Conservation (phyloP, 139 green algal species). For the Chlamydomonas incerta region DNA sequence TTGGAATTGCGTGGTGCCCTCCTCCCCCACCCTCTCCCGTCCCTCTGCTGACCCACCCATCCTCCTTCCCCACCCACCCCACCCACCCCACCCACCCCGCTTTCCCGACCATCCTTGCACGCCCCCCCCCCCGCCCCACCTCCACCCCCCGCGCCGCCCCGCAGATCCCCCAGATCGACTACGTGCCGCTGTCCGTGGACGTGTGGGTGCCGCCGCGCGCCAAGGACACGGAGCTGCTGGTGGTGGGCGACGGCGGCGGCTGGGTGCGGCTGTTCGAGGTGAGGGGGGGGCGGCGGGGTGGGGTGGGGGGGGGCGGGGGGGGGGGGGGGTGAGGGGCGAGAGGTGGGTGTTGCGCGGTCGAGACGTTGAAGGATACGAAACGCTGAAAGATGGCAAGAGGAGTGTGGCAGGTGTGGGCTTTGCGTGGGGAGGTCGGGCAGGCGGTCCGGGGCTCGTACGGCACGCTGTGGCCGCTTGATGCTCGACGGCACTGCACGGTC, state of each 20-base stretch:
- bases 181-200: conserved; percentile 67
- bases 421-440: too few relatives aligned
- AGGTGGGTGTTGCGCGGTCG: too few relatives aligned
- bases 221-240: conserved; percentile 65
- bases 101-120: neutral
- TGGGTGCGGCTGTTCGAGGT: conserved; percentile 66
- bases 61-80: neutral
- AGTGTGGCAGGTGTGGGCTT: too few relatives aligned
- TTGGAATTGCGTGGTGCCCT: too few relatives aligned
- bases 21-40: too few relatives aligned
- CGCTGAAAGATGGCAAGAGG: too few relatives aligned
- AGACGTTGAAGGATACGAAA: neutral
- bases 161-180: conserved; percentile 69
- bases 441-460: too few relatives aligned
- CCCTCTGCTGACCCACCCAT: neutral
- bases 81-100: neutral
- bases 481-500: too few relatives aligned
- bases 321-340: too few relatives aligned
- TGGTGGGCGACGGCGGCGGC: conserved; percentile 70
- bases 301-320: too few relatives aligned
- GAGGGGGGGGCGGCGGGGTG: neutral
- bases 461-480: too few relatives aligned
- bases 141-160: neutral
- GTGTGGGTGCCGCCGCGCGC: conserved; percentile 52
- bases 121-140: neutral